Percentiles rank a stretch among this genome's conserved stretches.
Conservation (phyloP, 163 green algal genomes). For the Volvox carteri region DNA sequence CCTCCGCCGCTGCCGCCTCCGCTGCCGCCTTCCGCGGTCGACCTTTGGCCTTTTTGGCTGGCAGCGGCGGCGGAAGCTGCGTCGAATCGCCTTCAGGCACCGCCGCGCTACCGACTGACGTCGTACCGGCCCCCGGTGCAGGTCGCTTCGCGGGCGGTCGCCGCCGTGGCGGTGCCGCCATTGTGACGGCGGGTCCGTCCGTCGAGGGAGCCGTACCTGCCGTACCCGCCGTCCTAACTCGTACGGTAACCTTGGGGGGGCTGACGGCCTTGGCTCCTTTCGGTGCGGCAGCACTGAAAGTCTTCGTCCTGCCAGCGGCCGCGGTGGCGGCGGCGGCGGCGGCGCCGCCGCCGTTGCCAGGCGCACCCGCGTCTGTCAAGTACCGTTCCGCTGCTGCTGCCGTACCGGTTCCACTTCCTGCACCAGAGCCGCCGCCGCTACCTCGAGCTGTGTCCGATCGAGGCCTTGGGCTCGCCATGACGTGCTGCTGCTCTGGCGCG, state of each 20-base stretch:
- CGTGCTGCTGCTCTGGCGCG: not conserved
- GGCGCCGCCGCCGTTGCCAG: not conserved
- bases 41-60: not conserved
- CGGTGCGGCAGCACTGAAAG: too few relatives aligned
- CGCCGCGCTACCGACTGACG: not conserved
- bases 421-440: not conserved
- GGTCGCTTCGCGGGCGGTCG: not conserved
- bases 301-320: not conserved
- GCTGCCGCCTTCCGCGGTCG: not conserved
- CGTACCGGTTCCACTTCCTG: not conserved
- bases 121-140: not conserved
- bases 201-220: not conserved
- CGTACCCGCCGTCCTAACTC: not conserved
- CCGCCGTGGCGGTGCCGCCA: not conserved
- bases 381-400: too few relatives aligned
- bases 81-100: not conserved
- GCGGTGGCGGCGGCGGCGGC: not conserved
- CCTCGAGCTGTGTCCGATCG: not conserved
- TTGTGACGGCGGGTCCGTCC: not conserved
- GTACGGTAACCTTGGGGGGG: too few relatives aligned
- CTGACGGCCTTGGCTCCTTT: too few relatives aligned
- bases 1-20: not conserved
- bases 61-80: not conserved
- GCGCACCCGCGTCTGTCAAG: too few relatives aligned
- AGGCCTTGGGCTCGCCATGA: not conserved